Base-by-base conservation (phyloP, 108 stramenopile species). In the Asterionellopsis glacialis region DNA sequence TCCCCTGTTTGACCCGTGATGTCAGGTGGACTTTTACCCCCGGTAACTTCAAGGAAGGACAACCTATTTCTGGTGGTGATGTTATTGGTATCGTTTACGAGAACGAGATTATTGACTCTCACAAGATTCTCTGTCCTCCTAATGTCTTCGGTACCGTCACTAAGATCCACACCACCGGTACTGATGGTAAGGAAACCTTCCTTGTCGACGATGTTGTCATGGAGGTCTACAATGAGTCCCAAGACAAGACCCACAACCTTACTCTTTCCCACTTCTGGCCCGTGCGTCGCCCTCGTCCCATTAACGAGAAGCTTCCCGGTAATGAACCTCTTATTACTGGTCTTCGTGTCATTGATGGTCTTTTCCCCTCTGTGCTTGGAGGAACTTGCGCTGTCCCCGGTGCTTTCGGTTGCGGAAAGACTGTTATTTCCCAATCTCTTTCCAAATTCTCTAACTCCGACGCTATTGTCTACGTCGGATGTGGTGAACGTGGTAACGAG, bases 331-430 rank as follows among this genome's bases (percentile, higher is more conserved):
- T 99, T 41, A 98, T 97, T 51, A 99, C 99, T 11, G 99, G 99
- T 24, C 93, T 98, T 61, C 93, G 99, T 64, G 97, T 98, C 40
- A 94, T 99, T 69, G 99, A 99, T 73, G 93, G 95, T 51, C 91
- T 99, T 67, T 99, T 98, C 86, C 98, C 96, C 25, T 96, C 96
- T 26, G 99, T 99, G 41, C 82, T 97, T 57, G 99, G 99, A 25
- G 99, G 99, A 63, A 98, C 99, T 9, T 98, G 96, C 62, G 98
- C 99, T 56, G 97, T 99, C 10, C 99, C 99, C 51, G 99, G 99
- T 50, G 99, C 99, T 25, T 99, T 99, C 77, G 97, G 95, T 19
- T 99, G 99, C 74, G 99, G 99, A 65, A 99, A 99, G 96, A 99
- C 99, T 54, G 97, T 98, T 67, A 99, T 99, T 67, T 94, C 93